phyloP scores from a whole-genome alignment of 2,329 filamentous ascomycete genomes.

The Nemania sp. region DNA sequence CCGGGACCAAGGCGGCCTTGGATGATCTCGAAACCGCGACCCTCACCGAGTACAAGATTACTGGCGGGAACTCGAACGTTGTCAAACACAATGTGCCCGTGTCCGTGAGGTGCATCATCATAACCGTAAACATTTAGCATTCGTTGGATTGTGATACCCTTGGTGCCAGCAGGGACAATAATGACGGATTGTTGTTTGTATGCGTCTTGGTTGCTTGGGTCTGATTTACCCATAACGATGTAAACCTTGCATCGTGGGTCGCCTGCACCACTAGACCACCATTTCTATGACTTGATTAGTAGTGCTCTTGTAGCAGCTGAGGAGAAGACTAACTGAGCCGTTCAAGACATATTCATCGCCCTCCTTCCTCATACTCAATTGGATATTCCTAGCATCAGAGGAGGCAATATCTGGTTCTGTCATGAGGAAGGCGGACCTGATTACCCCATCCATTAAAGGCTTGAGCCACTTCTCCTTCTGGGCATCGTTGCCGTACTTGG shows the following conservation, averaged over 20 bases:
- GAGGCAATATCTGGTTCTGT: slow-evolving; percentile 91
- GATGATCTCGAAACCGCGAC: slow-evolving; percentile 97
- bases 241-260: slow-evolving; percentile 94
- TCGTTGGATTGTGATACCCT: slow-evolving; percentile 90
- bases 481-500: slow-evolving; percentile 87
- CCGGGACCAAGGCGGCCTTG: slow-evolving; percentile 96
- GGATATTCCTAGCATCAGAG: slow-evolving; percentile 92
- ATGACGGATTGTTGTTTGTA: slow-evolving; percentile 96
- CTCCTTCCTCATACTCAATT: slow-evolving; percentile 83
- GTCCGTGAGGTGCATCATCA: slow-evolving; percentile 97
- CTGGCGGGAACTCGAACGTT: slow-evolving; percentile 87
- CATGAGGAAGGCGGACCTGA: slow-evolving; percentile 92
- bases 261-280: slow-evolving; percentile 97
- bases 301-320: not conserved
- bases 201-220: slow-evolving; percentile 77
- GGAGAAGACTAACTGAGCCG: slow-evolving; percentile 71
- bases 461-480: slow-evolving; percentile 88
- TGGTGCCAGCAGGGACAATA: slow-evolving; percentile 82
- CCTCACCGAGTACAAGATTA: slow-evolving; percentile 92
- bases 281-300: slow-evolving; percentile 74
- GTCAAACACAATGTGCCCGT: slow-evolving; percentile 90
- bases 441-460: slow-evolving; percentile 85
- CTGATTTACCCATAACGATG: slow-evolving; percentile 95
- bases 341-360: slow-evolving; percentile 93
- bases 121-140: slow-evolving; percentile 96